These are phyloP conservation scores for Candida vartiovaarae DNA, from an alignment of 805 yeast genomes.

Conservation along the genomic window DNA sequence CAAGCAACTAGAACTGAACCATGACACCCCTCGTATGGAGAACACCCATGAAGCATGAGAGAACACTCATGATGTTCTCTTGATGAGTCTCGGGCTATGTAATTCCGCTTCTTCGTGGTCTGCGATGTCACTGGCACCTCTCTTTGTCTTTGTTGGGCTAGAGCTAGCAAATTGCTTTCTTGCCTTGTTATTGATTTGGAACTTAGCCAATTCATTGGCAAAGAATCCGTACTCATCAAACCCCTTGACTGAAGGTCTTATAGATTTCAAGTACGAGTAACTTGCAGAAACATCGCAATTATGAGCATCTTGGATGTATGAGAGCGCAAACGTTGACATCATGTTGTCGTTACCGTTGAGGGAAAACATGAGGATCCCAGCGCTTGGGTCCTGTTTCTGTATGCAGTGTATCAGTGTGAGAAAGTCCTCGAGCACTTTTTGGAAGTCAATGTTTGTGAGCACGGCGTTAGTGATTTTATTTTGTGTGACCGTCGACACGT, in stretches of 20 bases:
- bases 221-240: slow-evolving; percentile 20
- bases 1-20: no score
- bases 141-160: slow-evolving; percentile 12
- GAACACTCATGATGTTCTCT: slow-evolving; percentile 11
- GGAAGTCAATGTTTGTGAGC: slow-evolving; percentile 20
- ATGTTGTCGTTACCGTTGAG: slow-evolving; percentile 25
- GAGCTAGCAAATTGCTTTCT: slow-evolving; percentile 13
- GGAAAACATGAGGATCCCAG: slow-evolving; percentile 22
- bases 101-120: slow-evolving; percentile 21
- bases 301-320: slow-evolving; percentile 19
- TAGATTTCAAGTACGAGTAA: slow-evolving; percentile 18
- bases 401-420: slow-evolving; percentile 14
- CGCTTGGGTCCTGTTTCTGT: slow-evolving; percentile 18
- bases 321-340: slow-evolving; percentile 16
- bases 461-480: slow-evolving; percentile 19
- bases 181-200: slow-evolving; percentile 15
- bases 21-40: neutral
- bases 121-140: slow-evolving; percentile 19
- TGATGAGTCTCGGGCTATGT: slow-evolving; percentile 19
- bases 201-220: slow-evolving; percentile 19
- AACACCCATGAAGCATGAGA: no score
- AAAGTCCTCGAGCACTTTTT: slow-evolving; percentile 19
- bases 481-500: slow-evolving; percentile 14
- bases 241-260: slow-evolving; percentile 21
- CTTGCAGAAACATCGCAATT: slow-evolving; percentile 19